Conservation (phyloP, 805 yeast species). For the Myxozyma sirexii region DNA sequence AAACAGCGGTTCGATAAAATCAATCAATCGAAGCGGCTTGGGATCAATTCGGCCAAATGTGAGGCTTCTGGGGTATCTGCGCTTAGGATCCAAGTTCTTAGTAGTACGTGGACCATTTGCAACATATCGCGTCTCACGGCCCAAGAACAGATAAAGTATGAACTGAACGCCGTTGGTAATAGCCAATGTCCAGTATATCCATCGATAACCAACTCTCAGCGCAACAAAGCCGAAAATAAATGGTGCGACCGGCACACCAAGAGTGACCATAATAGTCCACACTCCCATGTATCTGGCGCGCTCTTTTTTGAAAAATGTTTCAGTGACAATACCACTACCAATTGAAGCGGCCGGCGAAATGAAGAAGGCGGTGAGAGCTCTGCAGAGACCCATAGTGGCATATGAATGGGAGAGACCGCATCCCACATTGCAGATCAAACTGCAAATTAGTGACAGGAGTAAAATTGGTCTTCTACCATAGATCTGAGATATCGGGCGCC, state of each 20-base stretch:
- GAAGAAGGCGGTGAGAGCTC: slow-evolving; percentile 25
- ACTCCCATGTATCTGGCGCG: slow-evolving; percentile 27
- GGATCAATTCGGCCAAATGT: slow-evolving; percentile 12
- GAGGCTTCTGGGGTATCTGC: neutral
- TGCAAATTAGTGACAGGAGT: slow-evolving; percentile 8
- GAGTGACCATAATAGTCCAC: slow-evolving; percentile 21
- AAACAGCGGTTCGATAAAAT: slow-evolving; percentile 15
- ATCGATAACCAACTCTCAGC: slow-evolving; percentile 20
- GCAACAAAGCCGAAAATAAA: slow-evolving; percentile 30
- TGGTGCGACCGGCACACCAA: slow-evolving; percentile 17
- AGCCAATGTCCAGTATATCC: slow-evolving; percentile 26
- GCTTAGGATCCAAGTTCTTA: neutral
- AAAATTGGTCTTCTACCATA: slow-evolving; percentile 28
- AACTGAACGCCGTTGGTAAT: slow-evolving; percentile 24
- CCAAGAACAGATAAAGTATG: slow-evolving; percentile 17
- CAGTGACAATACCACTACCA: slow-evolving; percentile 27
- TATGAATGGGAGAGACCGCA: slow-evolving; percentile 27
- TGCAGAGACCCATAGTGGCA: slow-evolving; percentile 27
- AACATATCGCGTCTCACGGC: slow-evolving; percentile 19
- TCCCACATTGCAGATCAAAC: slow-evolving; percentile 23
- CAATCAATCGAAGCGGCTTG: neutral
- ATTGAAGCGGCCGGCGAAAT: slow-evolving; percentile 28
- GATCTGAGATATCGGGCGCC: slow-evolving; percentile 23
- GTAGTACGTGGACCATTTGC: slow-evolving; percentile 8
- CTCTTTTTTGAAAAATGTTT: slow-evolving; percentile 25